Evolutionary conservation across 148 eudicot species (phyloP), one percentile per base, ranked within the genome.

Genomic region (Cornus kousa): DNA sequence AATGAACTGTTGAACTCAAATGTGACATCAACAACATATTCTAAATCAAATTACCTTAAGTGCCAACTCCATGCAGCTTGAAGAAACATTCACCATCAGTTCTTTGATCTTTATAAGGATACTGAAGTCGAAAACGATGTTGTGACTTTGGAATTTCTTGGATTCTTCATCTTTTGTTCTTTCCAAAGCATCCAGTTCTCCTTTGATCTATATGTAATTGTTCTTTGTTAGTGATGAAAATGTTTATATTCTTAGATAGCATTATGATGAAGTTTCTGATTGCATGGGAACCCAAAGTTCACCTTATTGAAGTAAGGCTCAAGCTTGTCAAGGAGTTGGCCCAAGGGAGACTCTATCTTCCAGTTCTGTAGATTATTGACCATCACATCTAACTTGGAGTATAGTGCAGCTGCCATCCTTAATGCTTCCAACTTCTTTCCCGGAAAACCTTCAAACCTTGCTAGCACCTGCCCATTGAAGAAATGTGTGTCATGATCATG

Each of bases 251-350:
- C 28, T 43, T 62, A 72, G 55, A 48, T 70, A 48, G 43, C 46
- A 37, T 19, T 32, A 55, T 62, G 8, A 53, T 50, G 68, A 48
- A 5, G n/a, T 17, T 12, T 14, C 1, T 9, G 10, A 66, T 75
- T 35, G 24, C 19, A 11, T 5, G 50, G 60, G 59, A 12, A 40
- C 16, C 31, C 46, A 23, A 46, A n/a, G 13, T 14, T 82, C 87
- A 97, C 99, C 96, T 97, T 97, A 75, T 85, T 92, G 77, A 97
- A 94, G 87, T 97, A 97, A 80, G 80, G 85, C 82, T 97, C 99
- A 39, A 86, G 86, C 81, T 77, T 97, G 81, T 94, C 96, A 46
- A 97, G 89, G 62, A 92, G 87, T 71, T 91, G 90, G 78, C 74
- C 79, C 32, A 85, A 78, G 65, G 99, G 98, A 69, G 91, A 74